A percentile compares a stretch with the other conserved stretches of the same genome.
Conservation (phyloP, 2,329 filamentous ascomycete genomes). For the Fusarium devonianum region DNA sequence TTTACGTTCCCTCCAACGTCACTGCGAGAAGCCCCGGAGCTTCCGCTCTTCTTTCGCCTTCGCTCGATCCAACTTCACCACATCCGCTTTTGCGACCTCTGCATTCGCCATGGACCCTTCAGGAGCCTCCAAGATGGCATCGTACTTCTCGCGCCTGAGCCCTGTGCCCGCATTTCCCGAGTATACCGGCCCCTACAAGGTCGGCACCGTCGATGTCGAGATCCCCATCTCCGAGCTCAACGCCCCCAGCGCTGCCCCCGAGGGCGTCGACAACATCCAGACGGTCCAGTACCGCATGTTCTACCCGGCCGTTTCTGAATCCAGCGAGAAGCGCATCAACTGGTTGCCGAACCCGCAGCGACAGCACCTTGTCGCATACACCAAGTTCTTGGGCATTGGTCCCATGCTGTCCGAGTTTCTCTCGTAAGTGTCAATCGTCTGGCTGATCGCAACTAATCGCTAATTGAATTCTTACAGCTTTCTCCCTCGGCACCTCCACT, state of each 20-base stretch:
- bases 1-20: neutral
- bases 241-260: constrained; percentile 61
- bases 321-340: constrained; percentile 65
- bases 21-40: neutral
- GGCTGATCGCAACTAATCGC: neutral
- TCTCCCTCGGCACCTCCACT: constrained; percentile 75
- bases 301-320: constrained; percentile 70
- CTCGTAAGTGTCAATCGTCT: constrained; percentile 56
- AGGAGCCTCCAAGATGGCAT: constrained; percentile 50
- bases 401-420: constrained; percentile 64
- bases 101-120: constrained; percentile 31
- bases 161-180: constrained; percentile 76
- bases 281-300: constrained; percentile 85
- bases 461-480: constrained; percentile 53
- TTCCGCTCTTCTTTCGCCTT: neutral
- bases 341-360: constrained; percentile 83
- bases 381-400: constrained; percentile 75
- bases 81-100: neutral
- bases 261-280: constrained; percentile 64
- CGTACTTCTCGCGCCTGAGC: constrained; percentile 64
- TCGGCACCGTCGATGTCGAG: constrained; percentile 79
- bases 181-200: constrained; percentile 75
- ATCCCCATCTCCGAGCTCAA: constrained; percentile 70
- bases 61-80: constrained; percentile 5
- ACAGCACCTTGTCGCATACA: constrained; percentile 77